Percentiles rank a stretch among this genome's conserved stretches.
These are phyloP conservation scores for Sphaerostilbella broomeana DNA, from an alignment of 2,329 filamentous ascomycete genomes.

Conservation along the genomic window DNA sequence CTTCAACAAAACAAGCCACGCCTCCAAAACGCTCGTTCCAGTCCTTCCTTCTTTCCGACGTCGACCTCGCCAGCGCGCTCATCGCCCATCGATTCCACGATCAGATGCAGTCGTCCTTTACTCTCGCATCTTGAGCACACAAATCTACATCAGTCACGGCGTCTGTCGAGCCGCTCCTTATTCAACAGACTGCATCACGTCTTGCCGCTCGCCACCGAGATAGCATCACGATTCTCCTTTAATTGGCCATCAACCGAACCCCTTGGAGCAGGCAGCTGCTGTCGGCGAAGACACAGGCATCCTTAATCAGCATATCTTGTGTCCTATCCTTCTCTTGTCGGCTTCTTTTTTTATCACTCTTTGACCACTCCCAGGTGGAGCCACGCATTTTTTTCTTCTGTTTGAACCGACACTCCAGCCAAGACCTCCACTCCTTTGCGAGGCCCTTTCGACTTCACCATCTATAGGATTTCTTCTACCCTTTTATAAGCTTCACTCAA, in stretches of 20 bases:
- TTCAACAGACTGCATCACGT: constrained; percentile 2
- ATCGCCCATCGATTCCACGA: constrained; percentile 11
- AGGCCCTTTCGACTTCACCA: constrained; percentile 2
- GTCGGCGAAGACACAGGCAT: not conserved
- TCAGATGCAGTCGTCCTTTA: constrained; percentile 12
- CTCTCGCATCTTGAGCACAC: constrained; percentile 11
- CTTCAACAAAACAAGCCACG: constrained; percentile 37
- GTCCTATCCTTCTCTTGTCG: constrained; percentile 1
- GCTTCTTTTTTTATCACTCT: constrained; percentile 5
- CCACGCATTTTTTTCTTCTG: constrained; percentile 8
- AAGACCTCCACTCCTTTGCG: constrained; percentile 3
- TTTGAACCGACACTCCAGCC: constrained; percentile 6
- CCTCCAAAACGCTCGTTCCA: constrained; percentile 34
- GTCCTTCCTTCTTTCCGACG: constrained; percentile 29
- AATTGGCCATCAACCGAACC: constrained; percentile 7
- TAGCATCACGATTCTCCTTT: constrained; percentile 3
- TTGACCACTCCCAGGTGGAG: constrained; percentile 12
- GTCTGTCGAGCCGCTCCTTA: constrained; percentile 12
- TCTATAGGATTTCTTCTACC: constrained; percentile 3
- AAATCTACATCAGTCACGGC: constrained; percentile 4
- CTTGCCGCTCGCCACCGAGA: constrained; percentile 3
- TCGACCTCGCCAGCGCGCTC: constrained; percentile 12
- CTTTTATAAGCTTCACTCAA: constrained; percentile 16
- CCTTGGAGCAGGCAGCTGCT: constrained; percentile 5
- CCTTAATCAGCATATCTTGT: constrained; percentile 1